phyloP scores from a whole-genome alignment of 768 basidiomycete genomes.

The Boletales sp. region DNA sequence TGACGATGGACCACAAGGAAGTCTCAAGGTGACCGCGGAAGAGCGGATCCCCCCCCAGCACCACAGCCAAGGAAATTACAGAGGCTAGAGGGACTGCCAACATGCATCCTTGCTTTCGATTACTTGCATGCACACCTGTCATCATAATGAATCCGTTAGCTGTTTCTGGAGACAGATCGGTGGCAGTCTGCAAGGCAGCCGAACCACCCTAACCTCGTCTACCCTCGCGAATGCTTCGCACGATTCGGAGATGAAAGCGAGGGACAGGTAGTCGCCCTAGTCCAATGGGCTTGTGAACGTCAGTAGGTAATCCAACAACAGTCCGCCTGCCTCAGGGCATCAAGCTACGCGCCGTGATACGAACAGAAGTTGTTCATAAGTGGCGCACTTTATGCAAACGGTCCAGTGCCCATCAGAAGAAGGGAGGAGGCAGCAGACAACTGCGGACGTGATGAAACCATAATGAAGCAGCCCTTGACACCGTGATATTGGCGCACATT shows the following conservation, averaged over 20 bases:
- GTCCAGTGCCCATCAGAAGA: conserved; percentile 12
- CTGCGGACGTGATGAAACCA: conserved; percentile 8
- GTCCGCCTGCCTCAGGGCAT: conserved; percentile 11
- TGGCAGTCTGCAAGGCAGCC: conserved; percentile 16
- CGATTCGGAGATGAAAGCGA: conserved; percentile 24
- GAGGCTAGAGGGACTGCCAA: conserved; percentile 4
- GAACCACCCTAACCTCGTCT: conserved; percentile 10
- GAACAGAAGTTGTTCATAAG: conserved; percentile 19
- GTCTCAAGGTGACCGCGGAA: conserved; percentile 25
- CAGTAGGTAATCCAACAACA: conserved; percentile 9
- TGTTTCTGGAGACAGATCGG: conserved; percentile 11
- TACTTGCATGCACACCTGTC: conserved; percentile 10
- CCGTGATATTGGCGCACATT: conserved; percentile 1
- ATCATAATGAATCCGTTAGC: conserved; percentile 12
- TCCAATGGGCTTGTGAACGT: conserved; percentile 1
- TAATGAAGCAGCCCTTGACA: conserved; percentile 3
- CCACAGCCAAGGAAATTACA: conserved; percentile 12
- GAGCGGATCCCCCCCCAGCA: not conserved
- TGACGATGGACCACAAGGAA: conserved; percentile 18
- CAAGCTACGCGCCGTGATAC: conserved; percentile 21
- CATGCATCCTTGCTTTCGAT: conserved; percentile 8
- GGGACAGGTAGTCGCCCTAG: conserved; percentile 1
- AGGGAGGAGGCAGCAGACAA: conserved; percentile 6
- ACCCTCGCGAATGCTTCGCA: conserved; percentile 15
- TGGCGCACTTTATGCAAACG: conserved; percentile 5